Percentiles rank a stretch among this genome's conserved stretches.
phyloP scores from a whole-genome alignment of 805 yeast species.

The Grigorovia humatica region DNA sequence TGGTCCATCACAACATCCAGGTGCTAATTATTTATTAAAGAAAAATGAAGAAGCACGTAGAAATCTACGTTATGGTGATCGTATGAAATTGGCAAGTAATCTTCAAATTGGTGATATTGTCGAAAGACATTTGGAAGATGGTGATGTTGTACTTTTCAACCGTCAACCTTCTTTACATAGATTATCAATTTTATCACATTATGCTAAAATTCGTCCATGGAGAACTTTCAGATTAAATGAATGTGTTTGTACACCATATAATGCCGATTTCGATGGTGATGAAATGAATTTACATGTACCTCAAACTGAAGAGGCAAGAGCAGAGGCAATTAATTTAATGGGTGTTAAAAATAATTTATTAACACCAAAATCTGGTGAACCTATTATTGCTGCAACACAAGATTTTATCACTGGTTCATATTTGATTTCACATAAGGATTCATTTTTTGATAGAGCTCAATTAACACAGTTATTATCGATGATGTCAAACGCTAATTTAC shows the following conservation, averaged over 20 bases:
- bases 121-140: constrained; percentile 95
- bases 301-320: constrained; percentile 97
- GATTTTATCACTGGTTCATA: constrained; percentile 97
- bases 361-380: constrained; percentile 97
- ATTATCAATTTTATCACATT: constrained; percentile 86
- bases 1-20: constrained; percentile 89
- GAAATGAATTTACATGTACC: constrained; percentile 99
- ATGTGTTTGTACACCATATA: constrained; percentile 98
- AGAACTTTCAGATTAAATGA: constrained; percentile 93
- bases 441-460: constrained; percentile 81
- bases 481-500: constrained; percentile 90
- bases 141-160: constrained; percentile 89
- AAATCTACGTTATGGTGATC: constrained; percentile 81
- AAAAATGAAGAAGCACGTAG: constrained; percentile 79
- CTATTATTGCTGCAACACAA: constrained; percentile 98
- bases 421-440: constrained; percentile 84
- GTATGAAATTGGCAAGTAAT: constrained; percentile 62
- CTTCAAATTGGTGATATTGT: constrained; percentile 84
- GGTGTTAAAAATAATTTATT: constrained; percentile 91
- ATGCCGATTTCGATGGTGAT: constrained; percentile 99
- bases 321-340: constrained; percentile 97
- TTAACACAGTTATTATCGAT: constrained; percentile 74
- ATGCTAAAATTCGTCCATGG: constrained; percentile 96
- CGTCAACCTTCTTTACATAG: constrained; percentile 97
- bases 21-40: constrained; percentile 86